Evolutionary conservation across 805 yeast species (phyloP), one percentile per base, ranked within the genome.

Genomic region (Teunomyces funiuensis): DNA sequence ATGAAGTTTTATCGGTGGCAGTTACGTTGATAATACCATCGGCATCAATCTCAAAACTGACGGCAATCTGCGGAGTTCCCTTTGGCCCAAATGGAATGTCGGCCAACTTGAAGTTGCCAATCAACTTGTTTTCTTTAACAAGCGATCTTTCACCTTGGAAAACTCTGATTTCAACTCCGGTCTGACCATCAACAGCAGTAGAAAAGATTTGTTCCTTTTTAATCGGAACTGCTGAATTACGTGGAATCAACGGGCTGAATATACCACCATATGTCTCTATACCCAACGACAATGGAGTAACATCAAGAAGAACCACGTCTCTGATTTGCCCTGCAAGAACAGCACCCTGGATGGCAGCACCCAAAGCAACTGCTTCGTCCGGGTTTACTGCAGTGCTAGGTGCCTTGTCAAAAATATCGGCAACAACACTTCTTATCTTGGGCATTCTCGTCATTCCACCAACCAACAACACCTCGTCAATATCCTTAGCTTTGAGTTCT

Each of bases 391-490:
- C 76, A 31, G 84, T 80, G 40, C 82, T 83, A 28, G 91, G 90
- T 46, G 74, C 71, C 57, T 76, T 82, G 25, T 75, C 72, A 57
- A 86, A 85, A 11, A 82, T 49, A 7, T 69, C 67, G 47, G 71
- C 75, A 15, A 86, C 91, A 6, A 80, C 70, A 28, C 72, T 73
- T 46, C 88, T 69, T 45, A 86, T 79, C 63, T 80, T 82, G 41
- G 95, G 95, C 95, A 86, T 86, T 63, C 95, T 71, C 3, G 95
- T 85, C 95, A 86, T 86, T 49, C 95, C 95, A 44, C 95, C 95
- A 28, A 86, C 95, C 31, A 86, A 59, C 33, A 86, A 77, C 22
- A 86, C 80, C 59, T 86, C 89, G 55, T 85, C 86, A 37, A 85
- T 73, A 26, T 85, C 88, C 25, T 75, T 73, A 6, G 82, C 69